A percentile compares a stretch with the other conserved stretches of the same genome.
These are phyloP conservation scores for Pichia sp. DNA, from an alignment of 1,139 yeast genomes.

Conservation along the genomic window DNA sequence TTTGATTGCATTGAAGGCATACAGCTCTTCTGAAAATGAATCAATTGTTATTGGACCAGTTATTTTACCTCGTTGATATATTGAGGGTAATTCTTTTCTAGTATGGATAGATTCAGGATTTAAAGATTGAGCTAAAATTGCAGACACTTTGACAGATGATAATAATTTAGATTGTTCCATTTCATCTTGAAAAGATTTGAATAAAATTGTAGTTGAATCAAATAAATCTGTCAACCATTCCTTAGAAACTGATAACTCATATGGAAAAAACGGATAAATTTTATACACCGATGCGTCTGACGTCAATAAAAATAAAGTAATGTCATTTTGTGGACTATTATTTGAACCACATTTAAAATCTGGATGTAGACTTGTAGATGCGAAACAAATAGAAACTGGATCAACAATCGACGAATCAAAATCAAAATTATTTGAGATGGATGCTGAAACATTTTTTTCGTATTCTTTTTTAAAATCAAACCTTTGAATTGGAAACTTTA, in stretches of 20 bases:
- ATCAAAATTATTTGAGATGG: constrained; percentile 2
- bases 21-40: constrained; percentile 47
- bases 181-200: constrained; percentile 22
- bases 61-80: constrained; percentile 18
- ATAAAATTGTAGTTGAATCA: constrained; percentile 33
- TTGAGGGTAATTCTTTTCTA: constrained; percentile 15
- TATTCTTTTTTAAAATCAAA: constrained; percentile 15
- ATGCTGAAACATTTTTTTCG: not conserved
- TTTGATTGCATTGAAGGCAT: constrained; percentile 37
- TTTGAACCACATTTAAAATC: not conserved
- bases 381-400: constrained; percentile 44
- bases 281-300: constrained; percentile 50
- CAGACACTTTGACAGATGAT: constrained; percentile 23
- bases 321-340: constrained; percentile 13
- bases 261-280: constrained; percentile 52
- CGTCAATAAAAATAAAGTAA: constrained; percentile 44
- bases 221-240: constrained; percentile 34
- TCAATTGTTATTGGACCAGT: constrained; percentile 44
- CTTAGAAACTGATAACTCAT: constrained; percentile 31
- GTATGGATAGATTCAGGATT: constrained; percentile 7
- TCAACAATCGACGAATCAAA: constrained; percentile 20
- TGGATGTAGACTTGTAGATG: constrained; percentile 25
- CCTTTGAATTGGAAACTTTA: constrained; percentile 16
- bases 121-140: constrained; percentile 15
- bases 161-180: constrained; percentile 10